These are phyloP conservation scores for Penicillium sp. DNA, from an alignment of 2,329 filamentous ascomycete species.

Conservation along the genomic window DNA sequence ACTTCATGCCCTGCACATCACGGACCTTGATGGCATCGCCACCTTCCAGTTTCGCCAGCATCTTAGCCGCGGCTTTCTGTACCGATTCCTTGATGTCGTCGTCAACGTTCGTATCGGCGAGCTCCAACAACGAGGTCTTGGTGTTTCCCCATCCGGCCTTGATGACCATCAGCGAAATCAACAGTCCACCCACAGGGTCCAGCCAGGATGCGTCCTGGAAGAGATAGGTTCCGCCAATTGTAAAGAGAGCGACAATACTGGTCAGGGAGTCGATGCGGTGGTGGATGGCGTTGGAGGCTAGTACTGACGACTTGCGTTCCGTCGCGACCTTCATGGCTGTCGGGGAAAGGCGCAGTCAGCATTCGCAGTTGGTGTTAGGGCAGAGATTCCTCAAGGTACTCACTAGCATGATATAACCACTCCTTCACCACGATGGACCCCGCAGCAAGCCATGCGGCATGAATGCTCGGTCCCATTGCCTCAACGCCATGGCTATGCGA, in stretches of 20 bases:
- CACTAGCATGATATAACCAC: conserved; percentile 93
- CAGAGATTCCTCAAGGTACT: conserved; percentile 39
- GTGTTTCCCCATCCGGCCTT: conserved; percentile 85
- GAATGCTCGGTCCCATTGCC: conserved; percentile 66
- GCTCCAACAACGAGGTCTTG: conserved; percentile 67
- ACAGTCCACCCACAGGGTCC: conserved; percentile 81
- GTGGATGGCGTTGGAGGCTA: conserved; percentile 92
- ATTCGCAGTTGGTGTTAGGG: too few species aligned
- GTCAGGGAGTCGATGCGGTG: conserved; percentile 94
- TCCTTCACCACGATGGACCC: conserved; percentile 90
- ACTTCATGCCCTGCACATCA: conserved; percentile 82
- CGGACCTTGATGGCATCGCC: conserved; percentile 59
- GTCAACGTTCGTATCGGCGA: conserved; percentile 85
- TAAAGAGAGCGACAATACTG: conserved; percentile 80
- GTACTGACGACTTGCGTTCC: conserved; percentile 87
- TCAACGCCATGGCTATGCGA: conserved; percentile 50
- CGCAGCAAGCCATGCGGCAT: conserved; percentile 86
- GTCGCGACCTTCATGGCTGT: conserved; percentile 90
- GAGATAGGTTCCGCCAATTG: conserved; percentile 84
- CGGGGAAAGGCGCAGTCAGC: not conserved
- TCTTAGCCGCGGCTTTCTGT: conserved; percentile 54
- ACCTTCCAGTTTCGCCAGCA: too few species aligned
- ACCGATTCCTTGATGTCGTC: conserved; percentile 69
- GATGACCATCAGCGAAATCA: conserved; percentile 90
- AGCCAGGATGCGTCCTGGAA: conserved; percentile 80